phyloP scores from a whole-genome alignment of 148 eudicot species.

The Fagopyrum tataricum region DNA sequence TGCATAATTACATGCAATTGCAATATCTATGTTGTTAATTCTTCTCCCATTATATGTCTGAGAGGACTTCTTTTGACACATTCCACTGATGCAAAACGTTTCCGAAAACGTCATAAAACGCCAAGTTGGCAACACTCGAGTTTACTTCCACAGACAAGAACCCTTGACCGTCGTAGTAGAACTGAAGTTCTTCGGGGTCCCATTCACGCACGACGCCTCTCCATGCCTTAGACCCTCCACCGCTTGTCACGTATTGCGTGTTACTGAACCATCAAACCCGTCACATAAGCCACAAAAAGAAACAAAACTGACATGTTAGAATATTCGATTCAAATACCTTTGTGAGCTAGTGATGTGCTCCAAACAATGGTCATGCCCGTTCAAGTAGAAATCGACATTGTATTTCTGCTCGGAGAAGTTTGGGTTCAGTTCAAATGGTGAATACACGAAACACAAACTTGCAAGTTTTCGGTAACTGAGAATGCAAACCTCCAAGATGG shows the following conservation, averaged over 20 bases:
- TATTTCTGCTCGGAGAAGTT: constrained; percentile 8
- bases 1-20: too few relatives aligned
- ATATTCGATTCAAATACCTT: constrained; percentile 33
- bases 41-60: neutral
- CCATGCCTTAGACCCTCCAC: constrained; percentile 95
- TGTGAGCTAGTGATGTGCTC: constrained; percentile 57
- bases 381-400: constrained; percentile 65
- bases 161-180: constrained; percentile 90
- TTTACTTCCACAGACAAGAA: constrained; percentile 59
- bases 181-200: constrained; percentile 39
- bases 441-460: too few relatives aligned
- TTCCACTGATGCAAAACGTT: constrained; percentile 55
- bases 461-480: too few relatives aligned
- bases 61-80: constrained; percentile 19
- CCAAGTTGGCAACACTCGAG: constrained; percentile 19
- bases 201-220: constrained; percentile 36
- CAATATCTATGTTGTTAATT: too few relatives aligned
- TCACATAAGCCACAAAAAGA: neutral
- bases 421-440: too few relatives aligned
- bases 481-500: constrained; percentile 20
- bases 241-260: constrained; percentile 56
- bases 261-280: neutral
- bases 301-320: neutral
- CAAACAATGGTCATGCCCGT: constrained; percentile 92
- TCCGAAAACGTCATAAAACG: constrained; percentile 53